Conservation (phyloP, 495 filamentous ascomycete genomes). For the Oleoguttula mirabilis region DNA sequence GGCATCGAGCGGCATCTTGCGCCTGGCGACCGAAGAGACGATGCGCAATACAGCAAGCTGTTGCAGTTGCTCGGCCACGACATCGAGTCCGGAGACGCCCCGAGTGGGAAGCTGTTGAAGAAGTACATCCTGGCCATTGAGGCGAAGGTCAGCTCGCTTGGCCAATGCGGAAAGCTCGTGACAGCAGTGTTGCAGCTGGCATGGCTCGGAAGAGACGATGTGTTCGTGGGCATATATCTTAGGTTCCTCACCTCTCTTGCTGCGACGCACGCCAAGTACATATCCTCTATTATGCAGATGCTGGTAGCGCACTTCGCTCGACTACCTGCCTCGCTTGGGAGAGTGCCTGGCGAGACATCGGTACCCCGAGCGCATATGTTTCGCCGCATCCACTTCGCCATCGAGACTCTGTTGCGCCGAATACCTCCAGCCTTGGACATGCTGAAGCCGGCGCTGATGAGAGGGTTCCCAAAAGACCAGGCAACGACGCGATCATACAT, state of each 20-base stretch:
- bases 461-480: conserved; percentile 16
- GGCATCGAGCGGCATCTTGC: conserved; percentile 52
- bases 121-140: conserved; percentile 68
- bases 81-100: conserved; percentile 35
- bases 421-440: conserved; percentile 15
- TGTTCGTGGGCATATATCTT: conserved; percentile 66
- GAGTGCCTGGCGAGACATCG: conserved; percentile 13
- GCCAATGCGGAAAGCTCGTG: conserved; percentile 63
- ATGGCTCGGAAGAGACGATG: conserved; percentile 77
- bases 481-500: conserved; percentile 14
- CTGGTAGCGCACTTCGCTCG: conserved; percentile 62
- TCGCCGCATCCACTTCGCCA: conserved; percentile 8
- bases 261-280: conserved; percentile 61
- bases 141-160: conserved; percentile 56
- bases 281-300: conserved; percentile 57
- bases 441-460: conserved; percentile 6
- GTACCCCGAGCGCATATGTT: conserved; percentile 17
- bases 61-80: conserved; percentile 52
- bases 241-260: conserved; percentile 70
- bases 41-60: conserved; percentile 58
- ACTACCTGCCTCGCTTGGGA: conserved; percentile 17
- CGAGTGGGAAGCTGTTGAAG: conserved; percentile 46
- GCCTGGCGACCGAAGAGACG: conserved; percentile 39
- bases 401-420: conserved; percentile 12
- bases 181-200: conserved; percentile 56